Base-by-base conservation (phyloP, 169 alveolate genomes). In the Eimeria acervulina region DNA sequence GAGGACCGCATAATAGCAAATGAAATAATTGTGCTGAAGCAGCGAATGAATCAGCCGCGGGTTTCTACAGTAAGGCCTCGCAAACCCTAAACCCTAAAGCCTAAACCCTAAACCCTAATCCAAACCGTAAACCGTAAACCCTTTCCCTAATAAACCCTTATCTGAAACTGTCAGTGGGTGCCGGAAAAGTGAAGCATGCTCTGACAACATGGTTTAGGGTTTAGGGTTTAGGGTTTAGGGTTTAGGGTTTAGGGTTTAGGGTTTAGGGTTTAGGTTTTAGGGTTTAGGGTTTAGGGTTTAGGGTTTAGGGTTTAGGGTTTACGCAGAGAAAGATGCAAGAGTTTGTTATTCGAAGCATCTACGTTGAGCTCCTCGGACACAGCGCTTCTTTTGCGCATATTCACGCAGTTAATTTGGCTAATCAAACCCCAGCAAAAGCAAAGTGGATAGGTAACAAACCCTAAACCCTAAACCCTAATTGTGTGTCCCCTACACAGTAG, bases 331-430 rank as follows among this genome's bases (percentile, higher is more conserved):
- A 47, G 70, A 96, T 96, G 97, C 95, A 95, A 47, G 97, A 96
- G 93, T 72, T 76, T 83, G 95, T 98, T 83, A 98, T 98, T 12
- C 97, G 99, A 92, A 99, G 99, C 31, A 97, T 99, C 52, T 99
- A 99, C 96, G 98, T 98, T 21, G 99, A 99, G 96, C 98, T 99
- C 99, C 97, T 98, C 19, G 99, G 99, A 15, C 99, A 99, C 96
- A 99, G 99, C 95, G 99, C 99, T 40, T 91, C 99, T 42, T 98
- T 98, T 95, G 98, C 99, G 21, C 99, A 99, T 93, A 98, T 99
- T 76, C 98, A 98, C 80, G 99, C 99, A 2, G 99, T 99, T 51
- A 98, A 99, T 93, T 96, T 98, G 95, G 97, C 99, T 2, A 97
- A 98, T 94, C 98, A 98, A 89, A 97, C 97, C 96, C 97, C 97